Conservation (phyloP, 306 rosid genomes). For the Hippophae gyantsensis region DNA sequence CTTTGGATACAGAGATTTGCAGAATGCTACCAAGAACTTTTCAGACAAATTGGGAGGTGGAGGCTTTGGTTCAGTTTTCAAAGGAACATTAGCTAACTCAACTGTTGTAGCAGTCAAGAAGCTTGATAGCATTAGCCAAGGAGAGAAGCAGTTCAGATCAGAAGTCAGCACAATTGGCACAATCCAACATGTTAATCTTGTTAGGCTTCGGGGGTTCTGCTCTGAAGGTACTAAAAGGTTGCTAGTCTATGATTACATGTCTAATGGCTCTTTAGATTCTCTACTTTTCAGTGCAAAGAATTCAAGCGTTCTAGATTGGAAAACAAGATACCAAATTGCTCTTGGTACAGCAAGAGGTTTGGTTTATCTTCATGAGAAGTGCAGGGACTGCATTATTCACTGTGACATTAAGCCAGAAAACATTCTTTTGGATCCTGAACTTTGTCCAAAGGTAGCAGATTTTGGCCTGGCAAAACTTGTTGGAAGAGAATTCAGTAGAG, state of each 20-base stretch:
- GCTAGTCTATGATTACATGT: slow-evolving; percentile 36
- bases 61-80: slow-evolving; percentile 40
- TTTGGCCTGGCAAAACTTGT: slow-evolving; percentile 40
- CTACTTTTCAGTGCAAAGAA: slow-evolving; percentile 14
- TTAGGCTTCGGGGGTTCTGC: slow-evolving; percentile 34
- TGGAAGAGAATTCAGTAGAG: slow-evolving; percentile 31
- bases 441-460: slow-evolving; percentile 31
- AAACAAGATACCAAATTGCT: slow-evolving; percentile 30
- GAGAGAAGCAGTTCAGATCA: slow-evolving; percentile 29
- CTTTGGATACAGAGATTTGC: slow-evolving; percentile 18
- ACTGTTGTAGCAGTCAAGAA: slow-evolving; percentile 35
- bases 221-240: slow-evolving; percentile 20
- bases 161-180: slow-evolving; percentile 33
- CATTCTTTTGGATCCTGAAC: slow-evolving; percentile 30
- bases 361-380: slow-evolving; percentile 33
- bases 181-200: slow-evolving; percentile 34
- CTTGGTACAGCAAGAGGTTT: slow-evolving; percentile 34
- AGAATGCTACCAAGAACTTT: slow-evolving; percentile 34
- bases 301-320: slow-evolving; percentile 19
- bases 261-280: slow-evolving; percentile 34
- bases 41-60: slow-evolving; percentile 30
- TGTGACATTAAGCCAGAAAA: slow-evolving; percentile 48
- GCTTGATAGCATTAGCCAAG: slow-evolving; percentile 21
- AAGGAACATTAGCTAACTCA: slow-evolving; percentile 22
- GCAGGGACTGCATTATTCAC: slow-evolving; percentile 38